Evolutionary conservation across 805 yeast species (phyloP), one percentile per base, ranked within the genome.

Genomic region (Candida tallmaniae): DNA sequence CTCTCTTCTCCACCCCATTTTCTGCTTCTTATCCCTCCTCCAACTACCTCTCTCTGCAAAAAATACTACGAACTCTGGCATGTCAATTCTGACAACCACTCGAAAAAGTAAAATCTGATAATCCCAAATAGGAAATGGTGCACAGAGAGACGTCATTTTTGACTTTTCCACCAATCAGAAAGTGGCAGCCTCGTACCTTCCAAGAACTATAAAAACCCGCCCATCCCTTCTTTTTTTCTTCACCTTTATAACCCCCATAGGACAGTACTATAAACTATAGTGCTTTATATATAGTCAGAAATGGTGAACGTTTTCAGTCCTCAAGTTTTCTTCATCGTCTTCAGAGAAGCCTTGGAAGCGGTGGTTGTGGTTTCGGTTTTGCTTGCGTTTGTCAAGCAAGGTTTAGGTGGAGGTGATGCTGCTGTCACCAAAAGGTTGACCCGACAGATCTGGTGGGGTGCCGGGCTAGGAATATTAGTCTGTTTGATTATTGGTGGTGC

Each of bases 281-380:
- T 7, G 12, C 9, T 6, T 23, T 23, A 11, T 23, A 23, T 6
- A 27, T 19, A 29, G 18, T 20, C 7, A 4, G 30, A 30, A 20
- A 35, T 35, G 38, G 38, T 35, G 12, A 53, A 70, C 62, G 83
- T 81, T 25, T 82, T 83, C 58, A 76, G 80, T 53, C 80, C 76
- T 28, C 80, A 76, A 48, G 80, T 88, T 42, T 88, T 87, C 70
- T 86, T 88, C 64, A 82, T 89, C 47, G 93, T 88, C 39, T 82
- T 90, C 60, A 83, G 98, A 72, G 98, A 90, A 68, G 70, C 94
- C 34, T 68, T 90, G 44, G 98, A 90, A 65, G 98, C 97, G 13
- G 80, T 88, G 35, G 75, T 90, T 46, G 83, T 90, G 45, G 83
- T 93, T 43, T 87, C 97, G 6, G 97, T 90, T 31, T 69, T 90